phyloP scores from a whole-genome alignment of 345 rosid species.

The Corchorus olitorius region DNA sequence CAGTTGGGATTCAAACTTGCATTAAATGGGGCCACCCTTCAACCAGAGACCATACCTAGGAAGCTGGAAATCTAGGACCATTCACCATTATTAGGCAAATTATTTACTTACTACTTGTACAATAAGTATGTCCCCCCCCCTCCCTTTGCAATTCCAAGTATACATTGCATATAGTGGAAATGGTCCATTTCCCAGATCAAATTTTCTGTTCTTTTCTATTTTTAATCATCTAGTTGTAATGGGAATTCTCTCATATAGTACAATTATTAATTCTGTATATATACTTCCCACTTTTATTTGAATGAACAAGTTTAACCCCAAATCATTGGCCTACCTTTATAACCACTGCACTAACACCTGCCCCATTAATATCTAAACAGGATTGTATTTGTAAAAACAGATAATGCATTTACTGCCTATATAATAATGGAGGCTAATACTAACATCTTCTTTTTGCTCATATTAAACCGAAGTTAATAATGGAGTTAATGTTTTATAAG shows the following conservation, averaged over 20 bases:
- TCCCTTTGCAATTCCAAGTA: background rate
- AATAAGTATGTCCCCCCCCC: too few relatives aligned
- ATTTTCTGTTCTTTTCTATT: background rate
- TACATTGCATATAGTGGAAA: background rate
- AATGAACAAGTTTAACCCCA: background rate
- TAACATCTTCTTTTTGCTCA: background rate
- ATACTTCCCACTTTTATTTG: background rate
- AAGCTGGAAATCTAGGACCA: background rate
- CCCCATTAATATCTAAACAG: background rate
- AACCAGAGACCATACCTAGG: too few relatives aligned
- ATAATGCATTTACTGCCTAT: background rate
- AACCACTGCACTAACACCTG: background rate
- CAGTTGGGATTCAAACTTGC: conserved; percentile 10
- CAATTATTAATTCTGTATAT: too few relatives aligned
- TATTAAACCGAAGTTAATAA: background rate
- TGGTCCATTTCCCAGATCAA: background rate
- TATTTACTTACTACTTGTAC: background rate
- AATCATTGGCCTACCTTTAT: background rate
- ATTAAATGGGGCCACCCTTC: conserved; percentile 1
- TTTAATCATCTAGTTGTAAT: background rate
- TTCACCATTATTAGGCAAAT: background rate
- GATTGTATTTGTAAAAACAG: background rate
- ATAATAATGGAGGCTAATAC: background rate
- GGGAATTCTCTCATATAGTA: background rate
- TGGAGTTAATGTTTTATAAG: too few relatives aligned